Evolutionary conservation across 768 basidiomycete genomes (phyloP), one percentile per base, ranked within the genome.

Genomic region (Termitomyces heimii): DNA sequence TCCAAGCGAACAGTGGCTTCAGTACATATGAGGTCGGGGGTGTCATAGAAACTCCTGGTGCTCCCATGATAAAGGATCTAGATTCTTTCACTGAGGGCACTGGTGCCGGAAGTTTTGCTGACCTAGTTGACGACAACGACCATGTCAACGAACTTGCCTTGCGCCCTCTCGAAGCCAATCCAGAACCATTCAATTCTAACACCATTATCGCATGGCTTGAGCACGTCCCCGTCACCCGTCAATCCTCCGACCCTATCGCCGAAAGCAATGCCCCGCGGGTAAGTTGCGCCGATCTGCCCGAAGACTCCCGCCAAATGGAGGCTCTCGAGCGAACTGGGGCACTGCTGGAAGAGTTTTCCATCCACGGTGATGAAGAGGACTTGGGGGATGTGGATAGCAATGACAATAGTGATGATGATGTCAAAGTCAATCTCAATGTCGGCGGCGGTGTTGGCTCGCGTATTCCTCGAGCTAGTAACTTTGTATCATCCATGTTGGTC

Each of bases 71-170:
- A 63, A 82, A 79, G 67, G 83, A 84, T 64, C 65, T 77, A 32
- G 82, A 83, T 59, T 78, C 80, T 54, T 84, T 84, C 71, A 82
- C 81, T n/a, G 82, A 83, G 47, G 82, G 82, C 32, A 81, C 79
- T 9, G 76, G 73, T 16, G 67, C 70, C 56, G 82, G 82, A 45
- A 80, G 79, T 59, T 82, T 82, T 67, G 57, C 44, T 18, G 79
- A 80, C 60, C 78, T 74, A 52, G 64, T 75, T 40, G 67, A 76
- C 55, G 66, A 68, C 35, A 70, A 71, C 42, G 68, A 65, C n/a
- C n/a, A n/a, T 39, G 67, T 68, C 47, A 71, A 74, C 61, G 71
- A 77, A 59, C 43, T 53, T 45, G 9, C 5, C 14, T 64, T 57
- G 46, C 72, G 70, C 20, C 65, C 70, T 39, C 70, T 70, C 52